These are phyloP conservation scores for Hsuehochloa calcarea DNA, from an alignment of 176 grass and related monocot genomes.

Conservation along the genomic window DNA sequence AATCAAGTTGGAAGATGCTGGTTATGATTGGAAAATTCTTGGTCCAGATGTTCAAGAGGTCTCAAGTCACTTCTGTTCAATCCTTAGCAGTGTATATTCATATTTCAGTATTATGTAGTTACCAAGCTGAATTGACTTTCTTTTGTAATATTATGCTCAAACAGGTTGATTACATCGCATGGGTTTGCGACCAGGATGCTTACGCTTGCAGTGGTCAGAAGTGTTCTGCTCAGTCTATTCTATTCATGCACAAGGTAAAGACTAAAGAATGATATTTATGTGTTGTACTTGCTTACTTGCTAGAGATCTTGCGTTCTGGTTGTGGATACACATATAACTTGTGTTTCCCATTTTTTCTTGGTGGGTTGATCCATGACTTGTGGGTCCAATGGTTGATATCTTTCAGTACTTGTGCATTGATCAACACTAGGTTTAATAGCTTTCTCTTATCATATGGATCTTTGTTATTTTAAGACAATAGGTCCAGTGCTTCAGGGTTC, in stretches of 20 bases:
- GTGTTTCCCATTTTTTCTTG: constrained; percentile 1
- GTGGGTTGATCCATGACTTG: neutral
- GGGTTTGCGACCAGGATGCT: constrained; percentile 99
- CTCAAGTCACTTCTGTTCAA: neutral
- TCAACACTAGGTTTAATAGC: neutral
- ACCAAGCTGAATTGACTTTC: constrained; percentile 27
- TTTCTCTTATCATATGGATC: neutral
- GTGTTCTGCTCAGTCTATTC: constrained; percentile 95
- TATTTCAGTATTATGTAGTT: neutral
- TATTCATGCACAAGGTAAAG: constrained; percentile 90
- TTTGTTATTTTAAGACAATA: constrained; percentile 3
- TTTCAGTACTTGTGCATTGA: neutral
- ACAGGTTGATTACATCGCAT: constrained; percentile 93
- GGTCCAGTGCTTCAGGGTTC: neutral
- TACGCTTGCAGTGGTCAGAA: constrained; percentile 98
- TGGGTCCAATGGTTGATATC: neutral
- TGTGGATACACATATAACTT: neutral
- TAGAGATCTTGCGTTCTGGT: neutral
- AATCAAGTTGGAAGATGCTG: constrained; percentile 94
- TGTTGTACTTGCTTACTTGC: neutral
- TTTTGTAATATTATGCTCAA: constrained; percentile 26
- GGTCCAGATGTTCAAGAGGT: constrained; percentile 99
- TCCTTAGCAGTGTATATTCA: neutral
- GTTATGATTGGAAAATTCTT: constrained; percentile 99
- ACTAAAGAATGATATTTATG: neutral